phyloP scores from a whole-genome alignment of 106 monocot genomes.

The Ottelia alismoides region DNA sequence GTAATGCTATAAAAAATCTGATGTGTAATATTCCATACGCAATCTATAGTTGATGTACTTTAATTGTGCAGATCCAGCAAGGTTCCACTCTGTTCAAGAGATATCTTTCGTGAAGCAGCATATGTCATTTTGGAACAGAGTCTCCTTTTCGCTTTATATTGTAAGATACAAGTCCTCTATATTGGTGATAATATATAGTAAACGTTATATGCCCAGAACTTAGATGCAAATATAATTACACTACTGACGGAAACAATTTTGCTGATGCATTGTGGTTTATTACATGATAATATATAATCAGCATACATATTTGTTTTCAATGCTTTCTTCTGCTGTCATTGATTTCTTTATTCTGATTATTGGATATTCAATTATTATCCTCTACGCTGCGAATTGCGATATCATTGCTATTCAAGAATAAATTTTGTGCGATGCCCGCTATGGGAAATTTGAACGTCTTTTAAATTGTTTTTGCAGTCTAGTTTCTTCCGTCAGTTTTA shows the following conservation, averaged over 20 bases:
- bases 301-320: not conserved
- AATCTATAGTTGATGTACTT: not conserved
- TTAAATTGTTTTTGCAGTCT: constrained; percentile 23
- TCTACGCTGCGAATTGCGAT: too few relatives aligned
- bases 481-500: constrained; percentile 76
- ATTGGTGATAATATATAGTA: too few relatives aligned
- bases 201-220: too few relatives aligned
- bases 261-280: not conserved
- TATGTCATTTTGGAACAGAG: constrained; percentile 7
- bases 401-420: too few relatives aligned
- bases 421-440: too few relatives aligned
- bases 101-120: constrained; percentile 16
- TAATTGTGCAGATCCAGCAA: constrained; percentile 8
- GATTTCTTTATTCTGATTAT: too few relatives aligned
- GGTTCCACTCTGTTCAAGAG: constrained; percentile 8
- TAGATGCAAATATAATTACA: too few relatives aligned
- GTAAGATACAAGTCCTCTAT: too few relatives aligned
- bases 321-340: not conserved
- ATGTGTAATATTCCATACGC: not conserved
- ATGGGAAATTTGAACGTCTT: too few relatives aligned
- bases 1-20: not conserved
- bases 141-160: constrained; percentile 5
- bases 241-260: too few relatives aligned
- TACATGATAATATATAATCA: not conserved
- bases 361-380: too few relatives aligned